Evolutionary conservation across 1,284 basidiomycete species (phyloP).

Genomic region (Hypsizygus ulmarius): DNA sequence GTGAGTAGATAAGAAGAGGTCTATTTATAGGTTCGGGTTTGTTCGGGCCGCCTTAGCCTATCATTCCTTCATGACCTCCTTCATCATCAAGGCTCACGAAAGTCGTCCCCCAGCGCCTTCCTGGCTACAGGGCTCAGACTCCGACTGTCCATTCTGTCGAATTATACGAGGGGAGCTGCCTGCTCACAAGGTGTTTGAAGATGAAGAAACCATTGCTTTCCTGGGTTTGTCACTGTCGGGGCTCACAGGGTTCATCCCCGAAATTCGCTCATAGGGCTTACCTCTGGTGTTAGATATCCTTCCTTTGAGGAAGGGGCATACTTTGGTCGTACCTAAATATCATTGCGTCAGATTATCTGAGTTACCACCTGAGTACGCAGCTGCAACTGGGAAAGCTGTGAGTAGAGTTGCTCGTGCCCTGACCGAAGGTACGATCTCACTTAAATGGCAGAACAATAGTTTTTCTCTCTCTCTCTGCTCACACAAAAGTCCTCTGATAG

Average conservation of each 20-base stretch:
- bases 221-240: constrained; percentile 43
- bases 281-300: constrained; percentile 53
- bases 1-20: neutral
- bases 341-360: constrained; percentile 64
- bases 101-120: constrained; percentile 39
- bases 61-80: constrained; percentile 55
- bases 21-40: neutral
- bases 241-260: too few species aligned
- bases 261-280: neutral
- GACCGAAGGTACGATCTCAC: constrained; percentile 47
- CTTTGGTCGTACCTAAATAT: constrained; percentile 64
- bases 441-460: neutral
- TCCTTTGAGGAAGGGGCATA: constrained; percentile 66
- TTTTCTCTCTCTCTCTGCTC: neutral
- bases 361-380: constrained; percentile 58
- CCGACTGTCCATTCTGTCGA: constrained; percentile 60
- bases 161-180: constrained; percentile 51
- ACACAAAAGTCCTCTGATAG: constrained; percentile 31
- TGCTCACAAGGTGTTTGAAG: constrained; percentile 57
- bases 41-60: neutral
- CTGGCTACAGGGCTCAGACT: constrained; percentile 37
- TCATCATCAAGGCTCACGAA: constrained; percentile 65
- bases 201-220: constrained; percentile 66
- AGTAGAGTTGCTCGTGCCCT: constrained; percentile 61
- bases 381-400: constrained; percentile 55